Evolutionary conservation across 2,329 filamentous ascomycete species (phyloP), one percentile per base, ranked within the genome.

Genomic region (Aspergillus floridensis): DNA sequence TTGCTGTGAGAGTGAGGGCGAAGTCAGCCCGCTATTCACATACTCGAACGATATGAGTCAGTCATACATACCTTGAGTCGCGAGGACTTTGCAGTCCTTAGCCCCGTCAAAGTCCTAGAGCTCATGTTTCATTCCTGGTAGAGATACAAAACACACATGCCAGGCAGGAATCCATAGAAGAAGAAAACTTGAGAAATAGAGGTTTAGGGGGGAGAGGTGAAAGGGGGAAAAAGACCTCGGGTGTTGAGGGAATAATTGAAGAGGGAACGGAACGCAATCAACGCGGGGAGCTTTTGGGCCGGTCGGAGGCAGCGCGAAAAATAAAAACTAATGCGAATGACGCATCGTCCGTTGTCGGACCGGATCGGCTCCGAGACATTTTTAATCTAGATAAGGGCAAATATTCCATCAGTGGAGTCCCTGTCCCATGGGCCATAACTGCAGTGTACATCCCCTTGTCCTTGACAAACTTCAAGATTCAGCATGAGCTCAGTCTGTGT

Each of bases 41-140:
- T 48, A 19, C 47, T 53, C 51, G 6, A 11, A 41, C 14, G 44
- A 63, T 58, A 59, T 56, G 32, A 65, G 52, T 48, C 61, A 62
- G 50, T 59, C 48, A 26, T 69, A 50, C 46, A 58, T 63, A 72
- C 74, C 70, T 68, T 72, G 46, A 68, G 64, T 49, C 68, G 62
- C 19, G 68, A 65, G 56, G 66, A 66, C 63, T 69, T 68, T 48
- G 69, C 65, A 52, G 70, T 68, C 60, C 70, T 67, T 56, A 71
- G 68, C 68, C 66, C 70, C 59, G 58, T 68, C 49, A 75, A 59
- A 56, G 70, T 66, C 64, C 69, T 70, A 52, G 69, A 69, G 69
- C 66, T 74, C 75, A 77, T 77, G 66, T 60, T 72, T 69, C 67
- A 49, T 49, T 49, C 21, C 48, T 24, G 48, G 14, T 14, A 4